Percentiles rank a stretch among this genome's conserved stretches.
Evolutionary conservation across 2,329 filamentous ascomycete genomes (phyloP).

Genomic region (Mycosphaerella sp.): DNA sequence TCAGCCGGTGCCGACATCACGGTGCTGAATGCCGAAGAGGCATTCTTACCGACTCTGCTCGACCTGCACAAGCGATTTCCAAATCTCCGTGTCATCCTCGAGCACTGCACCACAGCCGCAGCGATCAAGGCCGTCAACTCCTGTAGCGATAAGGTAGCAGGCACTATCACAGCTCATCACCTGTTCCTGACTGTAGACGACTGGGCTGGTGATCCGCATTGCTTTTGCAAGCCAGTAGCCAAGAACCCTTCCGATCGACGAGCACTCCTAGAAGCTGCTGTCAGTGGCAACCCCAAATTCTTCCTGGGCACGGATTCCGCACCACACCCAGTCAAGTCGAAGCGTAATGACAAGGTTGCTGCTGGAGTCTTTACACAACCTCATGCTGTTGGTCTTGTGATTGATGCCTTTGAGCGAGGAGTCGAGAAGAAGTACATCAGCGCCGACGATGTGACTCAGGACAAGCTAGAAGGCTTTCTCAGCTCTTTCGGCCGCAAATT

Average conservation of each 20-base stretch:
- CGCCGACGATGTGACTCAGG: conserved; percentile 50
- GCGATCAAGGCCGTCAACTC: conserved; percentile 70
- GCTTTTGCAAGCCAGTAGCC: conserved; percentile 67
- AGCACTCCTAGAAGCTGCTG: conserved; percentile 61
- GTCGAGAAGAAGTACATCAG: conserved; percentile 50
- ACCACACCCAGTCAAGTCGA: conserved; percentile 59
- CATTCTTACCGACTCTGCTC: conserved; percentile 73
- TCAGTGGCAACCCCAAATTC: conserved; percentile 58
- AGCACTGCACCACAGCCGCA: conserved; percentile 83
- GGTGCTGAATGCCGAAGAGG: conserved; percentile 61
- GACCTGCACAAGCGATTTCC: conserved; percentile 71
- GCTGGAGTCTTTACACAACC: conserved; percentile 78
- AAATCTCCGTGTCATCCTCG: conserved; percentile 58
- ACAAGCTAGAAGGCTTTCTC: conserved; percentile 54
- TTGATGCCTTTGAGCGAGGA: conserved; percentile 60
- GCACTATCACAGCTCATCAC: conserved; percentile 82
- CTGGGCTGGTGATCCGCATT: conserved; percentile 63
- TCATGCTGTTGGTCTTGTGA: conserved; percentile 59
- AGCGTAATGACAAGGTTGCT: conserved; percentile 53
- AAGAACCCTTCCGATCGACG: conserved; percentile 64
- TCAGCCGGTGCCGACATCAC: conserved; percentile 39
- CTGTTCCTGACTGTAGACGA: conserved; percentile 74
- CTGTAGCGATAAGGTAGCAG: conserved; percentile 71
- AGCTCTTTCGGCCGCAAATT: conserved; percentile 52
- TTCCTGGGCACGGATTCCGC: conserved; percentile 71